Percentiles rank a stretch among this genome's conserved stretches.
These are phyloP conservation scores for Aspergillus puulaauensis DNA, from an alignment of 2,329 filamentous ascomycete genomes.

Conservation along the genomic window DNA sequence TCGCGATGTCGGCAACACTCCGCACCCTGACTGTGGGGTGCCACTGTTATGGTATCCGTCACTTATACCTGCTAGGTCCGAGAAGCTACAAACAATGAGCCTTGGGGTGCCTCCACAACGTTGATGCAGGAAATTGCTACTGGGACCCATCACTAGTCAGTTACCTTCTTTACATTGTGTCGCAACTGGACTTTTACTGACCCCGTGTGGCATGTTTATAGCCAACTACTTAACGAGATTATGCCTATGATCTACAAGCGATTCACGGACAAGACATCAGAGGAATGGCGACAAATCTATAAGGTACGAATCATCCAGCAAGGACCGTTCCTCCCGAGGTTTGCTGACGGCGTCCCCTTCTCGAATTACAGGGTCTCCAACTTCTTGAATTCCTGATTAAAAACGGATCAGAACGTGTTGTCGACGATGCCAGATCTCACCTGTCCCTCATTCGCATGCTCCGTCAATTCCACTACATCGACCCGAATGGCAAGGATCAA, in stretches of 20 bases:
- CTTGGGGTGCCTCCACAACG: slow-evolving; percentile 83
- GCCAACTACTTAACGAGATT: slow-evolving; percentile 95
- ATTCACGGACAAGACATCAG: slow-evolving; percentile 96
- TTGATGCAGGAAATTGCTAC: slow-evolving; percentile 98
- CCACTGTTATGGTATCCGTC: slow-evolving; percentile 4
- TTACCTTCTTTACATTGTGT: slow-evolving; percentile 17
- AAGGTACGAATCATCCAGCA: slow-evolving; percentile 58
- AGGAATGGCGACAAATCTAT: slow-evolving; percentile 99
- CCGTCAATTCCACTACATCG: slow-evolving; percentile 95
- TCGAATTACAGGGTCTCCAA: slow-evolving; percentile 64
- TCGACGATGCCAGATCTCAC: slow-evolving; percentile 94
- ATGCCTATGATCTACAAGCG: slow-evolving; percentile 99
- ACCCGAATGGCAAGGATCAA: slow-evolving; percentile 96
- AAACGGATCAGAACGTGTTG: slow-evolving; percentile 94
- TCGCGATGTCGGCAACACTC: slow-evolving; percentile 4
- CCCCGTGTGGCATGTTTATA: slow-evolving; percentile 39
- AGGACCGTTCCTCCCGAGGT: neutral
- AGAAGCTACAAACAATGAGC: slow-evolving; percentile 98
- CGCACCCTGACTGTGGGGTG: slow-evolving; percentile 4
- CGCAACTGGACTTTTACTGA: slow-evolving; percentile 15
- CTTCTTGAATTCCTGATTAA: slow-evolving; percentile 96
- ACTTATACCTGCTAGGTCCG: slow-evolving; percentile 64
- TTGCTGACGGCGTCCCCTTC: neutral
- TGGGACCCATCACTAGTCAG: slow-evolving; percentile 96
- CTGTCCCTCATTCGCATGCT: slow-evolving; percentile 97